A percentile compares a stretch with the other conserved stretches of the same genome.
Conservation (phyloP, 208 protist genomes). For the Acanthamoeba culbertsoni region DNA sequence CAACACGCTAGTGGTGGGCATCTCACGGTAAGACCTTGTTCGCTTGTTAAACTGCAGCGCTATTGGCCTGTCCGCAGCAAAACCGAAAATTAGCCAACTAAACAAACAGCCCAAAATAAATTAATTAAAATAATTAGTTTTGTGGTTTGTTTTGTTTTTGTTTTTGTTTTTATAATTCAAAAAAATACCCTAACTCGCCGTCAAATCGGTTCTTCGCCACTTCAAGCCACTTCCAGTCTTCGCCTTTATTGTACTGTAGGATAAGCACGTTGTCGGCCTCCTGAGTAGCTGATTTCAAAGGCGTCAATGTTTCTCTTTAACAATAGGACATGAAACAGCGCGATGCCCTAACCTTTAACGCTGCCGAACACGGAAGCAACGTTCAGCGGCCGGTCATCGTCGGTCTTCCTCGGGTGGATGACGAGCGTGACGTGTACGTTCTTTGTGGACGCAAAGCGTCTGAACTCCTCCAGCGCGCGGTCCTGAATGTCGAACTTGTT, state of each 20-base stretch:
- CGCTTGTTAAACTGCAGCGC: constrained; percentile 11
- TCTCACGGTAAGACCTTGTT: neutral
- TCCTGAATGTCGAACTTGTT: constrained; percentile 80
- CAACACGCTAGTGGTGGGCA: neutral
- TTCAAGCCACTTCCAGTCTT: constrained; percentile 65
- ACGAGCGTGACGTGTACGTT: constrained; percentile 85
- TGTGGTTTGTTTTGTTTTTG: no score
- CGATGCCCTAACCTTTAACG: constrained; percentile 75
- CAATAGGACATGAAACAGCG: constrained; percentile 50
- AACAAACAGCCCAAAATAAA: neutral
- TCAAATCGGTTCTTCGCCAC: constrained; percentile 83
- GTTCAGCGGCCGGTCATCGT: constrained; percentile 54
- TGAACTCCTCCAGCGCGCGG: constrained; percentile 75
- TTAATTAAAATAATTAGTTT: neutral
- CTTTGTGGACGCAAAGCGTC: constrained; percentile 79
- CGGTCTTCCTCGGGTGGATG: constrained; percentile 82
- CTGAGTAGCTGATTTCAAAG: constrained; percentile 67
- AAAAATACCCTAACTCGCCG: constrained; percentile 67
- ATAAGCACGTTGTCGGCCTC: constrained; percentile 85
- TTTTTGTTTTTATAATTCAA: no score
- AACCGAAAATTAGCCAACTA: no score
- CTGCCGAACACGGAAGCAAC: constrained; percentile 81
- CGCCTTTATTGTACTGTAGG: constrained; percentile 69
- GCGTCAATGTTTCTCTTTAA: neutral
- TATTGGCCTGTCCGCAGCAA: neutral